Base-by-base conservation (phyloP, 1,284 basidiomycete genomes). In the Cutaneotrichosporon sp. region DNA sequence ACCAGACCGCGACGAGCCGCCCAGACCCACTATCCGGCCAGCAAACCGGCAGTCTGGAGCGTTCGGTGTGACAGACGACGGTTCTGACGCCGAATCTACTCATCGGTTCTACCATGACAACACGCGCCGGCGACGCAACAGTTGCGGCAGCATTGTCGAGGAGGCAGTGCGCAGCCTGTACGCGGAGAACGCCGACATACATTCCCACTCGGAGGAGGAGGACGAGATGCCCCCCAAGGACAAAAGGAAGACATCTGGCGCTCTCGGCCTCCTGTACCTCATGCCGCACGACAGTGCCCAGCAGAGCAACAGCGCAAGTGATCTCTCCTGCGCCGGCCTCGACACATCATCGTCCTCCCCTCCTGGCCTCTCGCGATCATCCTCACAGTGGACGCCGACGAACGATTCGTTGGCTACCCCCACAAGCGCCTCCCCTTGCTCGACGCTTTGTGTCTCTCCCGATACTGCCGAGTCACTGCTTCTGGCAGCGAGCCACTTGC, bases 61-160 rank as follows among this genome's bases (percentile, higher is more conserved):
- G 0, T 75, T 77, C 46, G 73, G 74, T 1, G 68, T 77, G 11
- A 57, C 59, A 21, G 74, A 75, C 61, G 74, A 76, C 58, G 75
- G 72, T 0, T 71, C 72, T 7, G 71, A 70, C 18, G 30, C 26
- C 2, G 32, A 38, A 10, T 31, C 36, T 9, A 5, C 31, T 1
- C 26, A 55, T 1, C 31, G 18, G 11, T 53, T 58, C 5, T 31
- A 38, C 26, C 58, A 34, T 40, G 36, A 58, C 22, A 34, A 38
- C n/a, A 46, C 56, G 47, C 53, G 36, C 21, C 57, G 56, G 16
- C 57, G 61, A 1, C 47, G 58, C 3, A 60, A 52, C 38, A 60
- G 61, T 53, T 31, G 53, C 9, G 64, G 64, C 10, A 63, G 61
- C 21, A 55, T 65, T 26, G 55, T 62, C 32, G 64, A 60, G 38